Conservation (phyloP, 2,329 filamentous ascomycete genomes). For the Bipolaris gigantea region DNA sequence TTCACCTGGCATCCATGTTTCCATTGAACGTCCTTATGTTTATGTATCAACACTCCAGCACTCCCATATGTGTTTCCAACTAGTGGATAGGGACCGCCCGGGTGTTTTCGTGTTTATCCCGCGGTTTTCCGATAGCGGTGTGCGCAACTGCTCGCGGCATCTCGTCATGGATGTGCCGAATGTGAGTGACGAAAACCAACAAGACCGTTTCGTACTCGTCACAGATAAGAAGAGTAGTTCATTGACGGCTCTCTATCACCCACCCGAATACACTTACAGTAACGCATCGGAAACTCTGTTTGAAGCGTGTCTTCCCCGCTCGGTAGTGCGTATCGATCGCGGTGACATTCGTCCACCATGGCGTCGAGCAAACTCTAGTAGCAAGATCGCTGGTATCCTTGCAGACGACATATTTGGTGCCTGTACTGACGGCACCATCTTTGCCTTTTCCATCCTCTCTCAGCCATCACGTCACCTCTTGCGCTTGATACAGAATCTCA, state of each 20-base stretch:
- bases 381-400: slow-evolving; percentile 42
- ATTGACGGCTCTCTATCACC: slow-evolving; percentile 36
- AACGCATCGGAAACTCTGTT: slow-evolving; percentile 43
- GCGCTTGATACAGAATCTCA: slow-evolving; percentile 70
- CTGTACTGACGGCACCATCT: slow-evolving; percentile 56
- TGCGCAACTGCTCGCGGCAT: slow-evolving; percentile 33
- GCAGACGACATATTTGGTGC: slow-evolving; percentile 54
- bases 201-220: slow-evolving; percentile 31
- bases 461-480: slow-evolving; percentile 68
- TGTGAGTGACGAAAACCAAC: background rate
- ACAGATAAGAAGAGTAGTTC: slow-evolving; percentile 39
- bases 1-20: slow-evolving; percentile 56
- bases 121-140: slow-evolving; percentile 36
- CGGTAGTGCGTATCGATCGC: slow-evolving; percentile 55
- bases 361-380: slow-evolving; percentile 24
- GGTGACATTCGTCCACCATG: slow-evolving; percentile 47
- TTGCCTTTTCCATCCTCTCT: slow-evolving; percentile 65
- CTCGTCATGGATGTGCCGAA: slow-evolving; percentile 22
- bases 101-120: slow-evolving; percentile 22
- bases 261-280: slow-evolving; percentile 19
- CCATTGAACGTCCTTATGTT: slow-evolving; percentile 51
- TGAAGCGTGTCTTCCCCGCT: slow-evolving; percentile 47
- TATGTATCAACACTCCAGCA: slow-evolving; percentile 59
- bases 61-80: slow-evolving; percentile 54
- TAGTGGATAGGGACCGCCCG: slow-evolving; percentile 42